Evolutionary conservation across 352 stramenopile species (phyloP).

Genomic region (Peronospora belbahrii): DNA sequence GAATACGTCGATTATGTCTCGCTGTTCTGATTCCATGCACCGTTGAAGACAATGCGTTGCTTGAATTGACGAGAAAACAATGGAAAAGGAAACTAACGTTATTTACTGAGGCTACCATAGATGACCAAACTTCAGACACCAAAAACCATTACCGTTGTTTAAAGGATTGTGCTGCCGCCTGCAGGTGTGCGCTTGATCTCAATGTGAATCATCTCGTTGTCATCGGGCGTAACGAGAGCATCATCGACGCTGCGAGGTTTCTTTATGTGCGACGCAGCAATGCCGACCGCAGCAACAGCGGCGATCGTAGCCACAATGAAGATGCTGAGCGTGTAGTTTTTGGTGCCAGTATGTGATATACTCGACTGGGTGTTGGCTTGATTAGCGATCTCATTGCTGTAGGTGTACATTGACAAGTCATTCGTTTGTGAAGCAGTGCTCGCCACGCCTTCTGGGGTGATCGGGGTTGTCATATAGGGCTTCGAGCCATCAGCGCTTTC

Average conservation of each 20-base stretch:
- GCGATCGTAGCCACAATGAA: conserved; percentile 12
- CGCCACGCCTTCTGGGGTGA: conserved; percentile 6
- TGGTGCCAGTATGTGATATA: too few species aligned
- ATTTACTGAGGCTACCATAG: conserved; percentile 15
- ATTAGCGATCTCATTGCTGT: conserved; percentile 19
- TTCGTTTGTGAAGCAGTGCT: conserved; percentile 9
- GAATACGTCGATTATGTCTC: background rate
- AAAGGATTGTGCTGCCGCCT: conserved; percentile 34
- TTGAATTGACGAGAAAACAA: conserved; percentile 7
- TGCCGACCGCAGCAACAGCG: conserved; percentile 30
- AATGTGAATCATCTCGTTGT: conserved; percentile 30
- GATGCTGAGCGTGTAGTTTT: background rate
- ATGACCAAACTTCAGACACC: conserved; percentile 27
- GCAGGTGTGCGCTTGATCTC: conserved; percentile 35
- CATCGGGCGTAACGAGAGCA: conserved; percentile 17
- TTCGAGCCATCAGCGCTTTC: conserved; percentile 6
- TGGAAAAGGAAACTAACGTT: conserved; percentile 11
- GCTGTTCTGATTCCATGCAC: conserved; percentile 9
- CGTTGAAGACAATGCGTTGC: conserved; percentile 5
- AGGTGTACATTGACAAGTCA: conserved; percentile 3
- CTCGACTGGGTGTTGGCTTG: conserved; percentile 27
- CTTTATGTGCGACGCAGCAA: conserved; percentile 19
- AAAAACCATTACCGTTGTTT: background rate
- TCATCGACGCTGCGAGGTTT: conserved; percentile 19
- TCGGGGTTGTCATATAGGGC: too few species aligned